Percentiles rank a stretch among this genome's conserved stretches.
phyloP scores from a whole-genome alignment of 176 grass and related monocot species.

The Chloris gayana region DNA sequence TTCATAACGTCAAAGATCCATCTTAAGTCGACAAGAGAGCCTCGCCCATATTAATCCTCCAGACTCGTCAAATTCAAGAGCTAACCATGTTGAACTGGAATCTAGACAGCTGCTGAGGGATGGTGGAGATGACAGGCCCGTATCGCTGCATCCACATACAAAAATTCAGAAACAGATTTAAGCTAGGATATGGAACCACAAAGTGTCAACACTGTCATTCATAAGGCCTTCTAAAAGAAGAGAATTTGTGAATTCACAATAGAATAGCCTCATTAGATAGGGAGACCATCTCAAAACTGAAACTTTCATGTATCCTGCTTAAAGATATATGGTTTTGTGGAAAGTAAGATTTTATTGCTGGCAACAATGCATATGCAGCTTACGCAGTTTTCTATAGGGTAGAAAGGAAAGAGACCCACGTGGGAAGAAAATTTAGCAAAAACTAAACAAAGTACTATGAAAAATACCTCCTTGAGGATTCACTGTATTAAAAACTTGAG shows the following conservation, averaged over 20 bases:
- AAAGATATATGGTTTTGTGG: constrained; percentile 5
- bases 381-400: neutral
- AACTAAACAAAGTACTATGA: neutral
- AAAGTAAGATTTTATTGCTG: neutral
- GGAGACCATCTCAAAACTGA: neutral
- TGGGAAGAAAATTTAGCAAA: neutral
- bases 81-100: constrained; percentile 99
- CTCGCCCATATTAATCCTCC: constrained; percentile 11
- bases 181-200: neutral
- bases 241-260: neutral
- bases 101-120: constrained; percentile 93
- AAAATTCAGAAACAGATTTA: constrained; percentile 9
- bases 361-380: neutral
- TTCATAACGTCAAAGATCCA: constrained; percentile 12
- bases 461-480: neutral
- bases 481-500: neutral
- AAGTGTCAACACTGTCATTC: neutral
- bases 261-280: neutral
- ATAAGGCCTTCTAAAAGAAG: constrained; percentile 5
- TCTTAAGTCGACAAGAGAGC: constrained; percentile 8
- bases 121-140: constrained; percentile 97
- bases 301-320: neutral
- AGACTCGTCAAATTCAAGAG: constrained; percentile 47
- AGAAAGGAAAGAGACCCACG: neutral
- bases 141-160: constrained; percentile 74